phyloP scores from a whole-genome alignment of 1,139 yeast genomes.

The Sugiyamaella pinicola region DNA sequence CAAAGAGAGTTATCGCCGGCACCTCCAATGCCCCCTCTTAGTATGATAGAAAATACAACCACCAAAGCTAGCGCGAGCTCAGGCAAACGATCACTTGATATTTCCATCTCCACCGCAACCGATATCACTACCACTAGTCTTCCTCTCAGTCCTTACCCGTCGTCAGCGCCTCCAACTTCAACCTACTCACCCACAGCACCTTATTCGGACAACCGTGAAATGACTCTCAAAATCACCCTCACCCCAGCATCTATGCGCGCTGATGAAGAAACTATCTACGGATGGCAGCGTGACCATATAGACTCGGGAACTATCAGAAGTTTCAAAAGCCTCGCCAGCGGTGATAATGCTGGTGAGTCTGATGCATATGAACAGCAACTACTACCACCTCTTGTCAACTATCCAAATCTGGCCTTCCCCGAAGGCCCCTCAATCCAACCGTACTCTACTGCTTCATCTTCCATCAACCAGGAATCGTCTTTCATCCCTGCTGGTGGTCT shows the following conservation, averaged over 20 bases:
- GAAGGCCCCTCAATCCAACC: constrained; percentile 17
- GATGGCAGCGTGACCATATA: constrained; percentile 38
- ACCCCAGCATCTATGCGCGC: constrained; percentile 41
- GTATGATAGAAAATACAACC: constrained; percentile 9
- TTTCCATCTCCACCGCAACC: not conserved
- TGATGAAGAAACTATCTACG: constrained; percentile 38
- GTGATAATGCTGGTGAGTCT: constrained; percentile 17
- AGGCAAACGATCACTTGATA: not conserved
- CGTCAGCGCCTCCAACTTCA: not conserved
- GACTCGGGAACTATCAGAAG: constrained; percentile 28
- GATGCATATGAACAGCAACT: constrained; percentile 18
- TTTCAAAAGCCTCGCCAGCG: constrained; percentile 20
- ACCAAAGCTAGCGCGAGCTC: not conserved
- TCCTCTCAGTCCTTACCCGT: not conserved
- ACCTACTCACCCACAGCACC: not conserved
- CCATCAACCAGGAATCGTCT: constrained; percentile 17
- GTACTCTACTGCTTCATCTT: constrained; percentile 7
- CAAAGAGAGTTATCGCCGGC: not conserved
- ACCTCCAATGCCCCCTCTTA: constrained; percentile 14
- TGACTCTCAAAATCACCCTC: constrained; percentile 39
- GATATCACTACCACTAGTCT: not conserved
- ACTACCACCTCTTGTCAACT: constrained; percentile 19
- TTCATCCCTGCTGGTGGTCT: constrained; percentile 32
- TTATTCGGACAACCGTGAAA: constrained; percentile 29
- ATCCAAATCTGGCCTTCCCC: constrained; percentile 9